Percentiles rank a stretch among this genome's conserved stretches.
Conservation (phyloP, 208 protist genomes). For the Leishmania arabica region DNA sequence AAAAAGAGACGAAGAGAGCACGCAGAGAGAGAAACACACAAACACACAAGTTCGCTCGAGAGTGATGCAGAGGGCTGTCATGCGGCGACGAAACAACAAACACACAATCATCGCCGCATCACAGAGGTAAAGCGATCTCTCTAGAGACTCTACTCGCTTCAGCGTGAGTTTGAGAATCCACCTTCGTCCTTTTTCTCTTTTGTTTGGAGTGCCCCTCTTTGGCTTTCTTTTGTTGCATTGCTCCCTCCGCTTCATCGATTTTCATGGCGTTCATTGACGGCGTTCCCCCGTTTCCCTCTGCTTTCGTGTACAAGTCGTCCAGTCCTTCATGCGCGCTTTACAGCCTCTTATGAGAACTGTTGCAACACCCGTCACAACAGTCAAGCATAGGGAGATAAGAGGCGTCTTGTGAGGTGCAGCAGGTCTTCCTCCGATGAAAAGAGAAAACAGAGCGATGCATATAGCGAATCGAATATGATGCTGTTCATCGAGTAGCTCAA, state of each 20-base stretch:
- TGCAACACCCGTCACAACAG: not conserved
- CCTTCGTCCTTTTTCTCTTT: not conserved
- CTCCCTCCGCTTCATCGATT: not conserved
- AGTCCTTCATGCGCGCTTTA: not conserved
- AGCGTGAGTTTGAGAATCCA: not conserved
- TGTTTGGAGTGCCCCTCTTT: not conserved
- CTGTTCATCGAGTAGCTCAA: not conserved
- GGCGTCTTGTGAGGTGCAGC: not conserved
- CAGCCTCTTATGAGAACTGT: slow-evolving; percentile 4
- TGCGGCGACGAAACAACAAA: not conserved
- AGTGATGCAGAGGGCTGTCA: not conserved
- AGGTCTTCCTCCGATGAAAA: not conserved
- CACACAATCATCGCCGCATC: not conserved
- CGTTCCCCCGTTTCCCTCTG: not conserved
- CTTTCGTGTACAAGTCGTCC: not conserved
- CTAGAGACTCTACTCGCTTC: not conserved
- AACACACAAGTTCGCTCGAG: not conserved
- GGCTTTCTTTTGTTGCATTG: not conserved
- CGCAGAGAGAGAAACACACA: not conserved
- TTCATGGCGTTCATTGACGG: not conserved
- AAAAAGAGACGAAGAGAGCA: not conserved
- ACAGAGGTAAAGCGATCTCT: not conserved
- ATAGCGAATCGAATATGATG: not conserved
- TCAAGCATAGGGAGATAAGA: not conserved
- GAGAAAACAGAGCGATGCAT: not conserved